Conservation (phyloP, 2,329 filamentous ascomycete genomes). For the Atkinsonella hypoxylon region DNA sequence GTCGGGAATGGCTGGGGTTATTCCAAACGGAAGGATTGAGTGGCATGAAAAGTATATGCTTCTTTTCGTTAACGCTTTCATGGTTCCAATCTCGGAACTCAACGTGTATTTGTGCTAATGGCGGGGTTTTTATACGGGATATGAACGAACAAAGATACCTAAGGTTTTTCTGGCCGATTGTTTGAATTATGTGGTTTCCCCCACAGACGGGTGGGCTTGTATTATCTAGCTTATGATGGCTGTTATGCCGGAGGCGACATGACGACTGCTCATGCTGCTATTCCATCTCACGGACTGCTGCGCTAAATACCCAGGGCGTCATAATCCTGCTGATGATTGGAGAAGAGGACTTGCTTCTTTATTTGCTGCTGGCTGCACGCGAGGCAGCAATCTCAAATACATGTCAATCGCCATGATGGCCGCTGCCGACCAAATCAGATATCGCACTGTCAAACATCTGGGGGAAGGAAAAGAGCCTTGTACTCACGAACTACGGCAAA, state of each 20-base stretch:
- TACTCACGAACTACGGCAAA: slow-evolving; percentile 42
- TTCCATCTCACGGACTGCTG: not conserved
- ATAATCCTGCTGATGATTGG: not conserved
- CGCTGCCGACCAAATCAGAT: slow-evolving; percentile 22
- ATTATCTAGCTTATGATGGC: not conserved
- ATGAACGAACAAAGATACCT: not conserved
- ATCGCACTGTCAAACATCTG: not conserved
- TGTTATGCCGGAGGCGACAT: not conserved
- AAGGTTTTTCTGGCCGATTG: not conserved
- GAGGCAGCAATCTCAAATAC: slow-evolving; percentile 36
- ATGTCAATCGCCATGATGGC: slow-evolving; percentile 40
- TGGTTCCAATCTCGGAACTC: not conserved
- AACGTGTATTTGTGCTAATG: not conserved
- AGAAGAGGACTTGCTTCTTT: not conserved
- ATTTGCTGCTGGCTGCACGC: slow-evolving; percentile 18
- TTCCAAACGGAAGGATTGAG: slow-evolving; percentile 30
- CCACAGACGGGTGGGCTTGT: not conserved
- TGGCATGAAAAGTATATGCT: too few species aligned
- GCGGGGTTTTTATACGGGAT: not conserved
- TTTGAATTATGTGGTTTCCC: not conserved
- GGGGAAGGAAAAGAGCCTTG: not conserved
- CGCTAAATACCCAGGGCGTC: too few species aligned
- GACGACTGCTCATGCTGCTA: not conserved
- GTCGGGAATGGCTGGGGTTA: slow-evolving; percentile 50
- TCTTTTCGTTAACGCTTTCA: not conserved